A percentile compares a stretch with the other conserved stretches of the same genome.
Evolutionary conservation across 495 filamentous ascomycete species (phyloP).

Genomic region (Mytilinidion resinicola): DNA sequence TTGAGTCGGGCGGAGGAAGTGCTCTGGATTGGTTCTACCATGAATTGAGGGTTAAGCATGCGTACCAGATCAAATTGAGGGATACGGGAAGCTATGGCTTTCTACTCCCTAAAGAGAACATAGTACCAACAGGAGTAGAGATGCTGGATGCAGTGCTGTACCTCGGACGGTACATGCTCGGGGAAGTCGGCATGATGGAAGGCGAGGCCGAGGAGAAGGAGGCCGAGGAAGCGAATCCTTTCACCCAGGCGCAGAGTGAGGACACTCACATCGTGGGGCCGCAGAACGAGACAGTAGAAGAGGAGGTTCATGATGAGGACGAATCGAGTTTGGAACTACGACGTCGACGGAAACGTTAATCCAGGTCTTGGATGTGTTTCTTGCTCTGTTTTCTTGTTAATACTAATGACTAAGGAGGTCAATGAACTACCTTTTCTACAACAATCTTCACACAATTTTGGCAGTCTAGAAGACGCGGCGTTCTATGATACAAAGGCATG

Average conservation of each 20-base stretch:
- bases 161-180: conserved; percentile 69
- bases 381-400: conserved; percentile 1
- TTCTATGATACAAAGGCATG: too few relatives aligned
- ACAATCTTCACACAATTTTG: too few relatives aligned
- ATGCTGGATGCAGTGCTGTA: conserved; percentile 73
- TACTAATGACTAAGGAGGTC: neutral
- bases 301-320: neutral
- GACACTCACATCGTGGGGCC: neutral
- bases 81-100: conserved; percentile 96
- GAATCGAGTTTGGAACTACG: neutral
- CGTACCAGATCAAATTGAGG: conserved; percentile 90
- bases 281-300: neutral
- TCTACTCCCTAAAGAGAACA: conserved; percentile 77
- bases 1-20: conserved; percentile 71
- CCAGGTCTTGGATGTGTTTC: neutral
- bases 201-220: neutral
- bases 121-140: conserved; percentile 85
- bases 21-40: conserved; percentile 97
- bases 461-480: too few relatives aligned
- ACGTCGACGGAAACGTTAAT: conserved; percentile 7
- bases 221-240: neutral
- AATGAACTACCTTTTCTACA: too few relatives aligned
- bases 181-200: conserved; percentile 38
- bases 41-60: conserved; percentile 69
- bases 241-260: neutral